Evolutionary conservation across 345 rosid species (phyloP), one percentile per base, ranked within the genome.

Genomic region (Euphorbia lathyris): DNA sequence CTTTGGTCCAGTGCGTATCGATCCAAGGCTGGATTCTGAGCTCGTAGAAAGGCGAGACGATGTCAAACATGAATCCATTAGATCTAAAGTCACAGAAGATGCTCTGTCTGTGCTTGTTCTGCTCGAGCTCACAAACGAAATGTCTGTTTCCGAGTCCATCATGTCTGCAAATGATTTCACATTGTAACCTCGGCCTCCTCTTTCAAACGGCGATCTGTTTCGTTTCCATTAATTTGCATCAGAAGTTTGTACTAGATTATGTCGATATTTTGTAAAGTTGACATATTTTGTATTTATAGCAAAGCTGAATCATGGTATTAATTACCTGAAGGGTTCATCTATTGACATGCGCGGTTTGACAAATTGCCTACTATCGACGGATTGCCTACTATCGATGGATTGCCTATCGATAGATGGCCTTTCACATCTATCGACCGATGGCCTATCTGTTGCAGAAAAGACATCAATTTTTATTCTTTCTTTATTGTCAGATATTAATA

Each of bases 51-150:
- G 29, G 65, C 86, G 77, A 3, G 93, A n/a, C n/a, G n/a, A 75
- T 38, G 74, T 70, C 47, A 57, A 77, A 48, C 70, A 78, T 30
- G 79, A 65, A 66, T 95, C 97, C 10, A 70, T 71, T 66, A 68
- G 82, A 48, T 91, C 96, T 9, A 76, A 81, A 70, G 82, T 43
- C 56, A 73, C 71, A 38, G 89, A 83, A 50, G 85, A 83, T 52
- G 75, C 26, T 50, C 80, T 53, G 14, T 85, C 89, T 2, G 83
- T 81, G 86, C 97, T 95, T 30, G 96, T 88, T 73, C 97, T 77
- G 22, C 85, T 90, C 0, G 96, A 87, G 88, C 96, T 90, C 76
- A 92, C 86, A 72, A 86, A 87, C 52, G 98, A 86, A 74, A 92
- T 86, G 69, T 95, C 96, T 4, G 86, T 76, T 29, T 87, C 96